phyloP scores from a whole-genome alignment of 139 green algal species.

The Chlamydomonas eustigma region DNA sequence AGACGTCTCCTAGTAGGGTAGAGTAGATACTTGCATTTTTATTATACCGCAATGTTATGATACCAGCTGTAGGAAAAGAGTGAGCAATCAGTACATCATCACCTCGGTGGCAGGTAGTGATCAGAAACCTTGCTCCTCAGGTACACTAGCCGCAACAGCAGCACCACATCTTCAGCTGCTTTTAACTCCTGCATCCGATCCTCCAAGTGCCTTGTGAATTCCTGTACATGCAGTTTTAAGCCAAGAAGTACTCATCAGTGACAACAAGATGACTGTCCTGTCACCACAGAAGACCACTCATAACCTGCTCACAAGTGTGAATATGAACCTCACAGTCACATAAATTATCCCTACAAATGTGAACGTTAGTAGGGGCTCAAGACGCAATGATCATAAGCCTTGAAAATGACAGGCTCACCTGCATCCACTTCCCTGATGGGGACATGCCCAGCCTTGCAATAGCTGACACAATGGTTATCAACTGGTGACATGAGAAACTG shows the following conservation, averaged over 20 bases:
- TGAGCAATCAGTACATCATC: background rate
- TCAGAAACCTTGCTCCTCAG: background rate
- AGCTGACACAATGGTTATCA: background rate
- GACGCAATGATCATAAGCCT: background rate
- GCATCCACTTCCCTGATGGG: background rate
- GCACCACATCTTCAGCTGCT: background rate
- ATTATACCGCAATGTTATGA: too few relatives aligned
- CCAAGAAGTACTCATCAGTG: too few relatives aligned
- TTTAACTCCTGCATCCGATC: background rate
- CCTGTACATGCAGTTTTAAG: too few relatives aligned
- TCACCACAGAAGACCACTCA: too few relatives aligned
- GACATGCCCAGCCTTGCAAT: background rate
- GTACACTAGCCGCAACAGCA: conserved; percentile 5
- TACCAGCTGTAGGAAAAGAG: background rate
- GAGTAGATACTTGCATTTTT: too few relatives aligned
- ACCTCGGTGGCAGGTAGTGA: background rate
- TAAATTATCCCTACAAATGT: too few relatives aligned
- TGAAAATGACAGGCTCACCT: background rate
- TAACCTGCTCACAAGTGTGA: too few relatives aligned
- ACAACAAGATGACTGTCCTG: too few relatives aligned
- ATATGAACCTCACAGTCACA: too few relatives aligned
- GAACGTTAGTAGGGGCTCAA: background rate
- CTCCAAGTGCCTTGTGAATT: background rate
- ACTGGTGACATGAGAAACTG: background rate
- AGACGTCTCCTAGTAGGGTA: too few relatives aligned